Evolutionary conservation across 768 basidiomycete genomes (phyloP).

Genomic region (Pholiota microspora): DNA sequence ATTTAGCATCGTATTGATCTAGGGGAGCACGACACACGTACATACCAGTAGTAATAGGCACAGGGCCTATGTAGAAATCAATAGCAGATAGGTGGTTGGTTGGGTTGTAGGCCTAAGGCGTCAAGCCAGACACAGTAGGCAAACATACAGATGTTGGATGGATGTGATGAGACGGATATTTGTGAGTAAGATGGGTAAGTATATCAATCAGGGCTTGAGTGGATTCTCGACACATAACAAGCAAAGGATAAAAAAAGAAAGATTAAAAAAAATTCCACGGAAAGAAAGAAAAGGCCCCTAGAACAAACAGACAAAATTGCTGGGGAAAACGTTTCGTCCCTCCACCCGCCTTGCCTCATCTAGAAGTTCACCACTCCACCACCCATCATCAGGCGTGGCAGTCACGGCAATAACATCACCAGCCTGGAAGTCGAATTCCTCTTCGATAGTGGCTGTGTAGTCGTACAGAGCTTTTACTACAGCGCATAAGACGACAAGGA

Average conservation of each 20-base stretch:
- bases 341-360: conserved; percentile 69
- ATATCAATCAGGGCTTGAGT: not conserved
- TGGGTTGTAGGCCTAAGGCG: not conserved
- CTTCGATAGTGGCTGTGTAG: conserved; percentile 79
- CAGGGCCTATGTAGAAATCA: not conserved
- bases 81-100: not conserved
- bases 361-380: conserved; percentile 92
- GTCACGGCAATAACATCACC: conserved; percentile 98
- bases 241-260: not conserved
- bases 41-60: not conserved
- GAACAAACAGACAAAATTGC: conserved; percentile 84
- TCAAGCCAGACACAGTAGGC: not conserved
- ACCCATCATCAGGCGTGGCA: conserved; percentile 91
- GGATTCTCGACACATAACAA: not conserved
- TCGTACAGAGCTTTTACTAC: conserved; percentile 88
- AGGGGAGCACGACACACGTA: not conserved
- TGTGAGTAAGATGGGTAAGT: not conserved
- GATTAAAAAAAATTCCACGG: not conserved
- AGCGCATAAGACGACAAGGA: not conserved
- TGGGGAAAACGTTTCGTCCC: conserved; percentile 81
- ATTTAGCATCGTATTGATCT: not conserved
- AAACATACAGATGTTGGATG: not conserved
- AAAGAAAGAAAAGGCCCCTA: conserved; percentile 23
- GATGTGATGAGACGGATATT: not conserved
- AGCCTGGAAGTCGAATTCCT: conserved; percentile 94